Base-by-base conservation (phyloP, 2,329 filamentous ascomycete species). In the Cladosporium colombiae region DNA sequence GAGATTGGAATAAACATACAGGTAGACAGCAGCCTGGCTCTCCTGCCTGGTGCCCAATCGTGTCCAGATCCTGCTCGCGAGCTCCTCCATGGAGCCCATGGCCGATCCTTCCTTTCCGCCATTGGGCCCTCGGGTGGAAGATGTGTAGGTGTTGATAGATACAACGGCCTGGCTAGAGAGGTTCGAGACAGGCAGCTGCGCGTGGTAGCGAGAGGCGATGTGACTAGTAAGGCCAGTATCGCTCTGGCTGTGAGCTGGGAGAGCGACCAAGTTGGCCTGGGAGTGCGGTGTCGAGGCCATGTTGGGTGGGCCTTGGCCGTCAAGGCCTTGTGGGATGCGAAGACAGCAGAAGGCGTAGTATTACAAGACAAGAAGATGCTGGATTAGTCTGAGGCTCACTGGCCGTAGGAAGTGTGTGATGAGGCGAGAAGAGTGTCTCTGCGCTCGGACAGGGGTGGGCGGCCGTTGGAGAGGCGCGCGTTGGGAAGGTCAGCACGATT, bases 131-230 rank as follows among this genome's bases (percentile, higher is more conserved):
- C 93, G 93, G 64, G 90, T 86, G 0, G 94, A 94, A 13, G 92
- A 91, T 13, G 92, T 94, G 78, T 96, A 98, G 23, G 93, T 99
- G 82, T 99, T 99, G 70, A 99, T 83, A 62, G 91, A 91, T 75
- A 99, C 90, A 72, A 98, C 85, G 58, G 90, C 95, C 76, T 98
- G 93, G 0, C 93, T 96, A 0, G 93, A 97, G 21, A 99, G 87
- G 58, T 88, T 88, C 62, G 95, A 92, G 0, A 93, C 96, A 11
- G 95, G 93, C 66, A 95, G 82, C 63, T 91, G 91, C 62, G 96
- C 91, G 81, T 99, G 95, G 79, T 97, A 99, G 63, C 94, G 92
- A 78, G 87, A 92, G 72, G 91, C 92, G 68, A 95, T 86, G 78
- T 94, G 91, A 62, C 90, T 90, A 3, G 91, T 95, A 71, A 94